These are phyloP conservation scores for Torulaspora microellipsoides DNA, from an alignment of 805 yeast species.

Conservation along the genomic window DNA sequence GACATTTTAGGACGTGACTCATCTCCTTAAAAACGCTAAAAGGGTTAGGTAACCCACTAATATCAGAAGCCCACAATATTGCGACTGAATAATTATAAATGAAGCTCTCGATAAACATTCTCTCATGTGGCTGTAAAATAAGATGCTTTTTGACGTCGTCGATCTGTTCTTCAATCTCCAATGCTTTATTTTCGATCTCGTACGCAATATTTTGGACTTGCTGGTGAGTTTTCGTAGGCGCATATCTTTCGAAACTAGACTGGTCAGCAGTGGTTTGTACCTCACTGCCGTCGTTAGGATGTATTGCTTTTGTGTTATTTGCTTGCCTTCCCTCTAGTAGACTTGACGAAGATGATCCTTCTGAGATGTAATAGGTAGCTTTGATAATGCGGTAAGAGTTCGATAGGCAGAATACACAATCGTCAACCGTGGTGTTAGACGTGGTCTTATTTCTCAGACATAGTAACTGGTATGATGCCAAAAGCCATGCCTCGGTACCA, in stretches of 20 bases:
- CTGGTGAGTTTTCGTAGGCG: not conserved
- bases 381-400: constrained; percentile 37
- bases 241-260: too few relatives aligned
- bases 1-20: constrained; percentile 33
- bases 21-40: constrained; percentile 37
- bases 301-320: not conserved
- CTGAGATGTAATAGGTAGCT: constrained; percentile 18
- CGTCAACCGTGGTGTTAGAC: constrained; percentile 25
- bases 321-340: too few relatives aligned
- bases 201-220: constrained; percentile 12
- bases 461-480: constrained; percentile 38
- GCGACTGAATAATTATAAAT: constrained; percentile 40
- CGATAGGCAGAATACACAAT: constrained; percentile 34
- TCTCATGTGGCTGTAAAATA: constrained; percentile 25
- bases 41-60: constrained; percentile 40
- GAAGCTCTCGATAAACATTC: constrained; percentile 43
- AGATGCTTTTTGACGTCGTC: constrained; percentile 4
- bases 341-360: too few relatives aligned
- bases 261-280: not conserved
- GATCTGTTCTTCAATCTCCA: constrained; percentile 5
- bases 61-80: constrained; percentile 35
- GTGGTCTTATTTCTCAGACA: constrained; percentile 39
- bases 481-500: constrained; percentile 39
- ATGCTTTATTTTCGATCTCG: constrained; percentile 12
- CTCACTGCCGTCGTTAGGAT: not conserved